These are phyloP conservation scores for Colletotrichum noveboracense DNA, from an alignment of 2,329 filamentous ascomycete genomes.

Conservation along the genomic window DNA sequence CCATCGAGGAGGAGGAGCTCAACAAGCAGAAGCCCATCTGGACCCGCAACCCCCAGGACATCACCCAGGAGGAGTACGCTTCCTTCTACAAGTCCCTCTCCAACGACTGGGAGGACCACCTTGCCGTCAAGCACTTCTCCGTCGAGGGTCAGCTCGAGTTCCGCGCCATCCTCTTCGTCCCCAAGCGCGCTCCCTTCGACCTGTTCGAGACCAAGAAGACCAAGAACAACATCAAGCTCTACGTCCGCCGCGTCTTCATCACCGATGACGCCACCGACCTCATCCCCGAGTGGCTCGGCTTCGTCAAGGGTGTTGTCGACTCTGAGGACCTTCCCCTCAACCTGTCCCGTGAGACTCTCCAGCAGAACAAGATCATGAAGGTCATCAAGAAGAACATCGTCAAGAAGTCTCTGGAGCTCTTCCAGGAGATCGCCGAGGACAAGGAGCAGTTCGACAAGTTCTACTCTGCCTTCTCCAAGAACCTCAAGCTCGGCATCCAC, in stretches of 20 bases:
- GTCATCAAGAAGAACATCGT: conserved; percentile 99
- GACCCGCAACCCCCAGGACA: conserved; percentile 97
- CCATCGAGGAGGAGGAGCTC: conserved; percentile 98
- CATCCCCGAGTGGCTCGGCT: conserved; percentile 98
- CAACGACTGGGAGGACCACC: conserved; percentile 99
- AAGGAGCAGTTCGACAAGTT: conserved; percentile 99
- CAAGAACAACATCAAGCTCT: conserved; percentile 99
- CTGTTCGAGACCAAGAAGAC: conserved; percentile 99
- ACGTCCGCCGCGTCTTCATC: conserved; percentile 99
- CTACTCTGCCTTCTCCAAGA: conserved; percentile 99
- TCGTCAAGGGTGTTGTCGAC: conserved; percentile 99
- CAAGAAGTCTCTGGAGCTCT: conserved; percentile 99
- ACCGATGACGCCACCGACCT: conserved; percentile 99
- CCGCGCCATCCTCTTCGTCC: conserved; percentile 98
- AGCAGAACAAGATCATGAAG: conserved; percentile 99
- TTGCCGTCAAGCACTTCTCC: conserved; percentile 99
- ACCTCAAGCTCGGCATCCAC: conserved; percentile 99
- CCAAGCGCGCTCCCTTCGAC: conserved; percentile 99
- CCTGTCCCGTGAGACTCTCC: conserved; percentile 98
- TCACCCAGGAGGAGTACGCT: conserved; percentile 94
- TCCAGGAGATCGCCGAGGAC: conserved; percentile 98
- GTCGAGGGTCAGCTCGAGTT: conserved; percentile 99
- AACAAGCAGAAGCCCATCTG: conserved; percentile 99
- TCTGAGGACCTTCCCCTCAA: conserved; percentile 99
- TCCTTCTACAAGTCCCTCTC: conserved; percentile 99